Base-by-base conservation (phyloP, 345 rosid species). In the Chamaenerion angustifolium region DNA sequence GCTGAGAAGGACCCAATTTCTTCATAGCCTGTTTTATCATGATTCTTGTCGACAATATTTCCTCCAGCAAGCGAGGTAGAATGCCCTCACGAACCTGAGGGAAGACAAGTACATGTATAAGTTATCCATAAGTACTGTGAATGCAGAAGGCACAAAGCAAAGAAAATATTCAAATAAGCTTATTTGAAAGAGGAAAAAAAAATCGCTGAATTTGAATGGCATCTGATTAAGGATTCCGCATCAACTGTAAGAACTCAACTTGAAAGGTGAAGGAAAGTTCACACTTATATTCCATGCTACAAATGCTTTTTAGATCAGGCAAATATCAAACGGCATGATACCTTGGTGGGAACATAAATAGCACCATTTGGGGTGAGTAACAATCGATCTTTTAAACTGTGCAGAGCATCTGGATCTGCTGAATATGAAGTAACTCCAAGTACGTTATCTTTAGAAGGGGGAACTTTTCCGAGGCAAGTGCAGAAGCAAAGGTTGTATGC, bases 401-500 rank as follows among this genome's bases (percentile, higher is more conserved):
- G 62, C 56, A 83, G 56, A 73, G 71, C 70, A 70, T 56, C 49
- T 27, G 65, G 72, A 61, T 83, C 89, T 40, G 77, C 79, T 43
- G 79, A 69, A 71, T 69, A 86, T 55, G 86, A 68, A 59, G 81
- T 54, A 66, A 90, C 95, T 61, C 98, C 96, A 42, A 90, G 82
- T 27, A 65, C 75, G 61, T 81, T 76, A 67, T 47, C 76, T 75
- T 75, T 78, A 45, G 81, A 67, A 71, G 76, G 77, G 45, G 66
- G 63, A 63, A 80, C 71, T 73, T 80, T 86, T 46, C 98, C 98
- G 10, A 90, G 93, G 70, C 95, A 86, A 10, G 98, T 90, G 55
- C 79, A 76, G 71, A 75, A 90, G 76, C 98, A 90, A 65, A 90
- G 88, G 63, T 90, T 90, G 69, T 90, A 90, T 54, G 88, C 96